Conservation (phyloP, 2,329 filamentous ascomycete species). For the Coniochaeta hoffmannii region DNA sequence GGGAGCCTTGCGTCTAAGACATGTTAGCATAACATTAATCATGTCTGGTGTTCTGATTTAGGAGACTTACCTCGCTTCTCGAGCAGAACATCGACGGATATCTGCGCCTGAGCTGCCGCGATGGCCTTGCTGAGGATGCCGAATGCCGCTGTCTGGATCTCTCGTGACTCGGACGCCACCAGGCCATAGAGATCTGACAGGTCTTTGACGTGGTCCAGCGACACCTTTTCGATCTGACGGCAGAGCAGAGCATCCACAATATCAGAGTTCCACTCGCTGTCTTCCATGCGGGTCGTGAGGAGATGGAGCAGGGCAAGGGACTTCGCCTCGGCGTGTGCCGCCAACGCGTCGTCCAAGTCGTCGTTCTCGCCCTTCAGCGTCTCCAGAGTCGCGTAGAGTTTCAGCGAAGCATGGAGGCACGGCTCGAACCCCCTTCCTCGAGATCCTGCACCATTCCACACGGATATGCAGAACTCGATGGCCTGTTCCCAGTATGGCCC, state of each 20-base stretch:
- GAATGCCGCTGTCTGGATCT: constrained; percentile 76
- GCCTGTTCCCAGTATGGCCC: constrained; percentile 76
- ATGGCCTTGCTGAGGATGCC: constrained; percentile 73
- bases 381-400: constrained; percentile 58
- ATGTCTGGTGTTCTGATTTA: not conserved
- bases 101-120: constrained; percentile 68
- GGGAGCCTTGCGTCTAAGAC: constrained; percentile 59
- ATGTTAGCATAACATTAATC: constrained; percentile 1
- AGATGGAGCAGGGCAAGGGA: constrained; percentile 54
- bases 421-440: constrained; percentile 48
- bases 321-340: constrained; percentile 48
- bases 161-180: constrained; percentile 65
- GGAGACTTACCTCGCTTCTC: constrained; percentile 51
- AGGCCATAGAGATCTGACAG: constrained; percentile 65
- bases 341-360: constrained; percentile 70
- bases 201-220: constrained; percentile 54
- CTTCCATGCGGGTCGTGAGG: constrained; percentile 44
- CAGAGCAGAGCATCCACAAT: constrained; percentile 71
- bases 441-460: constrained; percentile 46
- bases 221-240: constrained; percentile 58
- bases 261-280: constrained; percentile 56
- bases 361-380: constrained; percentile 70
- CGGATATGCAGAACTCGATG: constrained; percentile 48
- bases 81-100: constrained; percentile 69
- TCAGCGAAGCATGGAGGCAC: constrained; percentile 64